Evolutionary conservation across 2,329 filamentous ascomycete species (phyloP), one percentile per base, ranked within the genome.

Genomic region (Stemphylium lycopersici): DNA sequence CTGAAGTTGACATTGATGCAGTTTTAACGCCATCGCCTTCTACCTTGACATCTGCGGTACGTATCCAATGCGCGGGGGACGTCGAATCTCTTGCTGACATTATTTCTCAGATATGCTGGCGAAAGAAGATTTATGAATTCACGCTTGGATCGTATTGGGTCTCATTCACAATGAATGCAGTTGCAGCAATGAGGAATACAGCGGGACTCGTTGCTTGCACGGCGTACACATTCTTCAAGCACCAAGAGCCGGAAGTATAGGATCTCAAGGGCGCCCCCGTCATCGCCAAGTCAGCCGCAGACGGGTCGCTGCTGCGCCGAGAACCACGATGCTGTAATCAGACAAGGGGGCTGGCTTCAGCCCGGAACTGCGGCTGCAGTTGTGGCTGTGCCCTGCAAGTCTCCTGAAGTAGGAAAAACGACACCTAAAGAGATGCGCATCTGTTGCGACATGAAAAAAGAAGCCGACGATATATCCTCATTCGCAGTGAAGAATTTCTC

Each of bases 11-110:
- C 48, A 33, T 7, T n/a, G n/a, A 31, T 38, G 43, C 58, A 84
- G 81, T 38, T 88, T 87, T 71, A 87, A 87, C 84, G 78, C 89
- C 70, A 72, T 87, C 70, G 76, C 80, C 76, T 79, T 90, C 79
- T 80, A 84, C 83, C 66, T 86, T 80, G 78, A 91, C 58, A 86
- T 87, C 59, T 88, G 79, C 75, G 87, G 79, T 87, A 77, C 61
- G 75, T 65, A 4, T 16, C 7, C 15, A 10, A 16, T 22, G 6
- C 11, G 11, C 3, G 6, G 32, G 22, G 12, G 4, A 26, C 10
- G 2, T 2, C 10, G 15, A 24, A 20, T 22, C 29, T 13, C 31
- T 16, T 39, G 24, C 39, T 62, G 31, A 56, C 31, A 39, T 6
- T 26, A 10, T 6, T 7, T 11, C 26, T 31, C 29, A 75, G 73